Evolutionary conservation across 306 rosid genomes (phyloP), one percentile per base, ranked within the genome.

Genomic region (Cotoneaster glaucophyllus): DNA sequence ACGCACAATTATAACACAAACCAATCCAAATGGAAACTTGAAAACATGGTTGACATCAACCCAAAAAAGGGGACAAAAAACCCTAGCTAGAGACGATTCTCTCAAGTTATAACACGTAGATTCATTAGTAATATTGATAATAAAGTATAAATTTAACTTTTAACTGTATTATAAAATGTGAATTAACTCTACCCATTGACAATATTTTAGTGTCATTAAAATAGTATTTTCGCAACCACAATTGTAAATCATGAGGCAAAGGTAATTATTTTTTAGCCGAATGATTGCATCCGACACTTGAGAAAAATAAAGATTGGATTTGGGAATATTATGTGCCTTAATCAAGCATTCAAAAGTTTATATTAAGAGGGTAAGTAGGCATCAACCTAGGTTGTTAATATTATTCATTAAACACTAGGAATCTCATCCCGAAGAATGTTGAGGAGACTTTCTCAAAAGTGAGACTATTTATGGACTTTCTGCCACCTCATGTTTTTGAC

Each of bases 231-330:
- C 54, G 18, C 54, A 50, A 50, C 21, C 6, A 50, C 54, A 18
- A 18, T 50, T 2, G 21, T 15, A 50, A 7, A 77, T 74, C 79
- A 66, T 73, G 77, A 78, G 82, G 75, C 76, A 70, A 70, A 79
- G 63, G 79, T 41, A 73, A 79, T 74, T 69, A 73, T 78, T 59
- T 75, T 84, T 79, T 52, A 72, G 77, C 76, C 31, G 29, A 77
- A 80, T 79, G 78, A 68, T 77, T 83, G 81, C 82, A 45, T 63
- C 64, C 57, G 70, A 62, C 77, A 56, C 79, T 67, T 57, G 31
- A 37, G 54, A 50, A 53, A 78, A 48, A 59, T 31, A 41, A 77
- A 3, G 74, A 18, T 65, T 61, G 56, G 56, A 74, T 62, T 44
- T 31, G 54, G 52, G 70, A 65, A 50, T 50, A 50, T 48, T 13